Evolutionary conservation across 345 rosid species (phyloP), one percentile per base, ranked within the genome.

Genomic region (Populus alba): DNA sequence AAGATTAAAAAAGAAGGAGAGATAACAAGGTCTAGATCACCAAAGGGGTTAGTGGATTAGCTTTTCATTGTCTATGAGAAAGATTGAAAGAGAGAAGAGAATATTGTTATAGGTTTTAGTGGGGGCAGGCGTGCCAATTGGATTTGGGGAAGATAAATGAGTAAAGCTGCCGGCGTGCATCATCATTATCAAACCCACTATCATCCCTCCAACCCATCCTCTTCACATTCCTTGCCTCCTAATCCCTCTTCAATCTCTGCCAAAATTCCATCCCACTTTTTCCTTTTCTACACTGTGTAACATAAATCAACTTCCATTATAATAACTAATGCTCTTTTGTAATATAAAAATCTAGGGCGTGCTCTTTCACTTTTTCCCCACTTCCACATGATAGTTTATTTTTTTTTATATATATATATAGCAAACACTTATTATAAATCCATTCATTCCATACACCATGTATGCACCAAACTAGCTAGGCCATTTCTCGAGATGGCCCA

Each of bases 141-240:
- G 84, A 77, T 70, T 80, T 75, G n/a, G 70, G 71, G 68, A 74
- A 77, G 67, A 66, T 59, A 59, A 59, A 59, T 75, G 72, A 69
- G 77, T 78, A 92, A 94, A 92, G 97, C 97, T 93, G 97, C 92
- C 93, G 94, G 98, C 97, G 94, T 95, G 98, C 97, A 85, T 82
- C 87, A 85, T 83, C 90, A 88, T 89, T 90, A 91, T 91, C 89
- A 85, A 87, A 86, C 90, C 87, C 92, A 80, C 82, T 86, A 81
- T 75, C 80, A 77, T 29, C 63, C 66, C 57, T n/a, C 77, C 77
- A 16, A 57, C 67, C 81, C 78, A 74, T 62, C 59, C 74, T 66
- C 55, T 70, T 70, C 91, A 81, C 87, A 85, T 82, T 85, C 87
- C 80, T 83, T 92, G 94, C 94, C 91, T 78, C 92, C 95, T 85